phyloP scores from a whole-genome alignment of 2,329 filamentous ascomycete genomes.

The Chaetomium sp. region DNA sequence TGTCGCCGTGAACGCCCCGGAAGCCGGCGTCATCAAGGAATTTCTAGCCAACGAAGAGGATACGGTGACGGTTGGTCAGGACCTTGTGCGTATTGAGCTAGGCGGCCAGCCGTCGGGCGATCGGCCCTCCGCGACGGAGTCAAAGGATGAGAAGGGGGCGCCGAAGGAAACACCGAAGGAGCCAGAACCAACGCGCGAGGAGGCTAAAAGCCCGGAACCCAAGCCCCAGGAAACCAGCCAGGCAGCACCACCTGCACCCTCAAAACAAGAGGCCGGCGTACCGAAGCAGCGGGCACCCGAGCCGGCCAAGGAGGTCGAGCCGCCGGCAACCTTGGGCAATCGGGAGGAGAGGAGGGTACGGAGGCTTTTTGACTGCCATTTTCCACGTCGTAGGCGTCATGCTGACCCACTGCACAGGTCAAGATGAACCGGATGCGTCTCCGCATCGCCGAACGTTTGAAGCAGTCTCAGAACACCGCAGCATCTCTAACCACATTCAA shows the following conservation, averaged over 20 bases:
- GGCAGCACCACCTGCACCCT: constrained; percentile 26
- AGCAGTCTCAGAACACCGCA: constrained; percentile 98
- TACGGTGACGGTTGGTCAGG: constrained; percentile 89
- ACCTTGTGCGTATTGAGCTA: constrained; percentile 78
- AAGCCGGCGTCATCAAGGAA: constrained; percentile 86
- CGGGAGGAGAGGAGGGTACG: constrained; percentile 84
- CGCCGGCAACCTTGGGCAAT: constrained; percentile 51
- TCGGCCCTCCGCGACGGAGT: constrained; percentile 43
- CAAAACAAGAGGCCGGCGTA: constrained; percentile 27
- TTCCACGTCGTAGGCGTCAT: neutral
- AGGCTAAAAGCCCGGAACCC: constrained; percentile 36
- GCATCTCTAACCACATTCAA: constrained; percentile 98
- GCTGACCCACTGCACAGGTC: constrained; percentile 49
- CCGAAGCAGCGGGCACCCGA: constrained; percentile 23
- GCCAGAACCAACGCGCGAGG: constrained; percentile 27
- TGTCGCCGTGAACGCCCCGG: constrained; percentile 89
- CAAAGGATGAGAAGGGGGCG: constrained; percentile 1
- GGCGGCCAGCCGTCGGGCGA: constrained; percentile 56
- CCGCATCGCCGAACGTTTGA: constrained; percentile 92
- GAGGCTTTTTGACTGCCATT: neutral
- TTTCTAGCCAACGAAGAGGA: constrained; percentile 89
- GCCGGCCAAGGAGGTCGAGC: constrained; percentile 30
- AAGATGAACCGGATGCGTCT: constrained; percentile 99
- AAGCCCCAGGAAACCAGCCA: constrained; percentile 34
- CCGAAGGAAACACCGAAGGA: constrained; percentile 39